These are phyloP conservation scores for Epipyxis sp. DNA, from an alignment of 108 stramenopile species.

Conservation along the genomic window DNA sequence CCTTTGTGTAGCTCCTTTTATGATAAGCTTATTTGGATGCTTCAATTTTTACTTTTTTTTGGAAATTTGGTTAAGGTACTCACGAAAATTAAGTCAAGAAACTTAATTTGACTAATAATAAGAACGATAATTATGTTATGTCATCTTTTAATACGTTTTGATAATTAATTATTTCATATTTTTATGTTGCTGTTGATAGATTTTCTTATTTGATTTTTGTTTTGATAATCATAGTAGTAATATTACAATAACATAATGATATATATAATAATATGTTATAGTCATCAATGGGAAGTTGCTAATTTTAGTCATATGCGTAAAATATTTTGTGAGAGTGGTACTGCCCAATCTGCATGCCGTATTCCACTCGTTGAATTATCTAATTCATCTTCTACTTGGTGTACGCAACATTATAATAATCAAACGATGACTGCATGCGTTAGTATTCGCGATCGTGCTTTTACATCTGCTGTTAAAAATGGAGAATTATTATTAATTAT, in stretches of 20 bases:
- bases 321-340: background rate
- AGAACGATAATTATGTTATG: no score
- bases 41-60: background rate
- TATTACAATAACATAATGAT: no score
- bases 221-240: no score
- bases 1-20: background rate
- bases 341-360: no score
- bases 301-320: background rate
- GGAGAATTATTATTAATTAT: background rate
- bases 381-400: background rate
- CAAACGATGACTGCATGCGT: background rate
- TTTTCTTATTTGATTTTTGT: no score
- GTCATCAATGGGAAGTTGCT: background rate
- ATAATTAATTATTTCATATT: no score
- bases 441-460: background rate
- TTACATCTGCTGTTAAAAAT: background rate
- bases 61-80: background rate
- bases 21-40: background rate
- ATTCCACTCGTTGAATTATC: no score
- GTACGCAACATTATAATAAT: background rate
- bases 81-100: no score
- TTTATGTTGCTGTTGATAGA: no score
- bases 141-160: no score
- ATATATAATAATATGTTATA: no score
- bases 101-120: no score